phyloP scores from a whole-genome alignment of 306 rosid genomes.

The Castanea crenata region DNA sequence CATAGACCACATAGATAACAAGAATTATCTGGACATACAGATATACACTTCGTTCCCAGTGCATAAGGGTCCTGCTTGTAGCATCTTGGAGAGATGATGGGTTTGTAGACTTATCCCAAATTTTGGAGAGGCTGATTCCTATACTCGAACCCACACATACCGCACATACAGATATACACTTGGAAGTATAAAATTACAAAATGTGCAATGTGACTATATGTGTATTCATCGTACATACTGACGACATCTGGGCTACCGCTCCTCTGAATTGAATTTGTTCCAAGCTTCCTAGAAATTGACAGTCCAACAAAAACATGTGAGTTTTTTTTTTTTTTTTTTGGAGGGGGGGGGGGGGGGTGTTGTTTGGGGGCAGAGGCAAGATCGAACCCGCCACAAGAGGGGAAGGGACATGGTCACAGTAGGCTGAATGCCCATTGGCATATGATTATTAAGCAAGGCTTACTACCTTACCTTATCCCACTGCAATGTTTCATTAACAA shows the following conservation, averaged over 20 bases:
- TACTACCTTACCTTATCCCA: neutral
- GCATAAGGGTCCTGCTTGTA: too few relatives aligned
- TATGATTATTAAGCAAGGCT: neutral
- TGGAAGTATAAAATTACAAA: slow-evolving; percentile 24
- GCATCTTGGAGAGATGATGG: too few relatives aligned
- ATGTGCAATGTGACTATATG: slow-evolving; percentile 3
- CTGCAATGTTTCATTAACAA: neutral
- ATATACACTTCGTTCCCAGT: slow-evolving; percentile 18
- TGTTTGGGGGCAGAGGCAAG: too few relatives aligned
- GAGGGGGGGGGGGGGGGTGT: too few relatives aligned
- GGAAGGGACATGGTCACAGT: too few relatives aligned
- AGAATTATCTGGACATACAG: slow-evolving; percentile 6
- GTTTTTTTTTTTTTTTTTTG: too few relatives aligned
- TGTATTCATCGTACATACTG: slow-evolving; percentile 1
- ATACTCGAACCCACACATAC: neutral
- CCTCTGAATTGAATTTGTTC: slow-evolving; percentile 95
- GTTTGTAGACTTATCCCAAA: too few relatives aligned
- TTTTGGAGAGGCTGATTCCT: too few relatives aligned
- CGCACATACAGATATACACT: slow-evolving; percentile 23
- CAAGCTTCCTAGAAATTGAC: slow-evolving; percentile 76
- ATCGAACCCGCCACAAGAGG: neutral
- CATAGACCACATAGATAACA: slow-evolving; percentile 11
- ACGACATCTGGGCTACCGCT: slow-evolving; percentile 43
- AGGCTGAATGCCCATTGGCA: neutral
- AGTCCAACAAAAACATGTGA: neutral